Percentiles rank a stretch among this genome's conserved stretches.
Conservation (phyloP, 108 stramenopile species). For the Stephanodiscus minutulus region DNA sequence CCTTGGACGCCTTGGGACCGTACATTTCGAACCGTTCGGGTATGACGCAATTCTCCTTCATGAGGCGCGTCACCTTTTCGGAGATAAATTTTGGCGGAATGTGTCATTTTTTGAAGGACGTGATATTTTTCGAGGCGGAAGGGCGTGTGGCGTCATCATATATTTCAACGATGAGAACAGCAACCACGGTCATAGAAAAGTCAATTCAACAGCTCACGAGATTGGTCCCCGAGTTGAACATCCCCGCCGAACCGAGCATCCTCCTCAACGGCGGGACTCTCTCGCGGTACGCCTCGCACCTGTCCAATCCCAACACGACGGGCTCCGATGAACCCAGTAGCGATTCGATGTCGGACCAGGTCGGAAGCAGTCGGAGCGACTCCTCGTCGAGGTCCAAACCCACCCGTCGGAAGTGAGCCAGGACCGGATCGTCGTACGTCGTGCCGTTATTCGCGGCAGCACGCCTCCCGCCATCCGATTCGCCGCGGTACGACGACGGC, state of each 20-base stretch:
- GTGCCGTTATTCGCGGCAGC: not conserved
- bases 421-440: slow-evolving; percentile 8
- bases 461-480: not conserved
- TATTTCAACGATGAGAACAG: too few species aligned
- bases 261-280: slow-evolving; percentile 54
- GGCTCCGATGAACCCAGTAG: slow-evolving; percentile 53
- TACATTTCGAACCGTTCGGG: slow-evolving; percentile 60
- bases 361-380: slow-evolving; percentile 48
- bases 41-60: slow-evolving; percentile 80
- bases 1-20: slow-evolving; percentile 58
- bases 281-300: slow-evolving; percentile 49
- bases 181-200: not conserved
- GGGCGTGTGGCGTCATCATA: too few species aligned
- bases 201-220: slow-evolving; percentile 64
- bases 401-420: slow-evolving; percentile 33
- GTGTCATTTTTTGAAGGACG: too few species aligned
- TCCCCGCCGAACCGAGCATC: slow-evolving; percentile 72
- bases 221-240: slow-evolving; percentile 87
- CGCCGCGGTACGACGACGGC: not conserved
- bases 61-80: slow-evolving; percentile 26
- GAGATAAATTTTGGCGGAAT: too few species aligned
- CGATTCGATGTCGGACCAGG: slow-evolving; percentile 62
- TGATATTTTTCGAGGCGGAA: not conserved
- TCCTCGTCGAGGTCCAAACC: slow-evolving; percentile 34
- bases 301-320: slow-evolving; percentile 54